Conservation (phyloP, 495 filamentous ascomycete species). For the Xylona heveae region DNA sequence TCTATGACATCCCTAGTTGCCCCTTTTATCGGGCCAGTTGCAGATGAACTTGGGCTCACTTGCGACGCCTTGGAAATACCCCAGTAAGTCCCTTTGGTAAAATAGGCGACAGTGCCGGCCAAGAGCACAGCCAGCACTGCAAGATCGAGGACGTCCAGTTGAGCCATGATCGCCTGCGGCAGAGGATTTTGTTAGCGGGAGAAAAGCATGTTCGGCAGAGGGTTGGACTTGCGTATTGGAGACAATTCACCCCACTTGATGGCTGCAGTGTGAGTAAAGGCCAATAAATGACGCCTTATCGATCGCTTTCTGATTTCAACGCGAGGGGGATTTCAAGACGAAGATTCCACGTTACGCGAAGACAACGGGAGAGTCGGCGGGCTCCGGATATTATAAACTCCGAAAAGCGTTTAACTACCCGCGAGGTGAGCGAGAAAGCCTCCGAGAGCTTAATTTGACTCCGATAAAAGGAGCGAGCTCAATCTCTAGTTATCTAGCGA, state of each 20-base stretch:
- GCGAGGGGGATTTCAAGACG: no score
- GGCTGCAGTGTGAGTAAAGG: neutral
- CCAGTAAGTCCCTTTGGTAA: conserved; percentile 94
- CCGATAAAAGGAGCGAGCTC: no score
- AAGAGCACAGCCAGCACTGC: conserved; percentile 71
- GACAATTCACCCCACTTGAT: neutral
- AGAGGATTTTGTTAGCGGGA: neutral
- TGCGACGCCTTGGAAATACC: conserved; percentile 73
- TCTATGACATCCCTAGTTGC: conserved; percentile 83
- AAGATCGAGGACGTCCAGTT: conserved; percentile 89
- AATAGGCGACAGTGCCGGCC: conserved; percentile 77
- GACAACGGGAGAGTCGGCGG: no score
- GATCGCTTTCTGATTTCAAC: no score
- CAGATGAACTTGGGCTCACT: conserved; percentile 39
- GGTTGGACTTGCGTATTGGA: neutral
- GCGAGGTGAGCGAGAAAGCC: no score
- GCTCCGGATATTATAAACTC: no score
- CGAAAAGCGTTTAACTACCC: no score
- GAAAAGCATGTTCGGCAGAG: neutral
- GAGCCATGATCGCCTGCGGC: conserved; percentile 45
- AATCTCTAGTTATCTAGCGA: no score
- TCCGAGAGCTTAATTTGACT: no score
- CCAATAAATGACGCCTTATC: neutral
- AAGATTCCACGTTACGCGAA: no score
- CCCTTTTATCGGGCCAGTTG: conserved; percentile 53